Evolutionary conservation across 2,329 filamentous ascomycete genomes (phyloP), one percentile per base, ranked within the genome.

Genomic region (Monilinia fructicola): DNA sequence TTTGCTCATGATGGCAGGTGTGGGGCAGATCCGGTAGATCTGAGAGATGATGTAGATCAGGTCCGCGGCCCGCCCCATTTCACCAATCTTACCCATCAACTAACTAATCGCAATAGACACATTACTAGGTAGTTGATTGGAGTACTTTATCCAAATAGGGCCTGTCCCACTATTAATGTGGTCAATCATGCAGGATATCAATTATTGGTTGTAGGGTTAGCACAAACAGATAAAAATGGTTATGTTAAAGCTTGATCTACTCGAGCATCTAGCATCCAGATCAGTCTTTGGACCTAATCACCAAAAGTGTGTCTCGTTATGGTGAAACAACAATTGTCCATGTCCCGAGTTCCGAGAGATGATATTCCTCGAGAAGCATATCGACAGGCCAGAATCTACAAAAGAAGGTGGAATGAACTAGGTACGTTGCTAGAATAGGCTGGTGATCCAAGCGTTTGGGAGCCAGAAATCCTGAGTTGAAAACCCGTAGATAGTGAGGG

Each of bases 271-370:
- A 18, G 18, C 21, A 60, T 4, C 38, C 11, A 53, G 23, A 52
- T 16, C 38, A 26, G 58, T 66, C 55, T 61, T 44, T 48, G 61
- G 64, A 61, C 55, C 9, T 46, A 26, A 52, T 61, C 64, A 66
- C 12, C 26, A 61, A 28, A 14, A 50, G 53, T 23, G 23, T 28
- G 50, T 44, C 35, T 26, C 11, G 40, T n/a, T 14, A 21, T 40
- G 31, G 31, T 35, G n/a, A 26, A 52, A 16, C 48, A 42, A 42
- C 35, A 12, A 26, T 40, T 42, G 60, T n/a, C 12, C 40, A 40
- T 40, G 26, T 31, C 12, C 18, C 23, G 21, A 50, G 14, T 16
- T 16, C 26, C 46, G 46, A 53, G 16, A 23, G 14, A n/a, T 14
- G 26, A n/a, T 14, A 44, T 38, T 48, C 38, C 54, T 48, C 35